Evolutionary conservation across 1,284 basidiomycete species (phyloP).

Genomic region (Stygiomarasmius scandens): DNA sequence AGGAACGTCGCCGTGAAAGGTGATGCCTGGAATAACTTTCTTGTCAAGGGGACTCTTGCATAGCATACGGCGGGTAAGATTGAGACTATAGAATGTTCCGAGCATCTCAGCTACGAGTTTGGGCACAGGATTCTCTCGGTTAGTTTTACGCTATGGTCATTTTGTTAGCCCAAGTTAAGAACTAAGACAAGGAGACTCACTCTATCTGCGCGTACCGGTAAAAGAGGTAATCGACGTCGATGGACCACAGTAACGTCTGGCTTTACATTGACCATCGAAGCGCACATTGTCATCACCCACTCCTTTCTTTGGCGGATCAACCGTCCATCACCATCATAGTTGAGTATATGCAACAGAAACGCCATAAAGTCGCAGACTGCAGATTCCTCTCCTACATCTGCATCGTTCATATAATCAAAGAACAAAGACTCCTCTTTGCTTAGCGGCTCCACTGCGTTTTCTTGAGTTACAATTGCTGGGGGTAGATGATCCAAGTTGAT

Average conservation of each 20-base stretch:
- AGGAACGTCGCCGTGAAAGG: slow-evolving; percentile 30
- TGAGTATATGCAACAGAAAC: slow-evolving; percentile 28
- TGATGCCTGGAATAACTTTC: slow-evolving; percentile 34
- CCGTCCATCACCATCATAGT: slow-evolving; percentile 28
- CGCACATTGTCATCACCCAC: slow-evolving; percentile 28
- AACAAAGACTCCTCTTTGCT: no score
- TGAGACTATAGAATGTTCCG: slow-evolving; percentile 36
- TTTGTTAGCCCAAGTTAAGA: no score
- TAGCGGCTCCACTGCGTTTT: slow-evolving; percentile 4
- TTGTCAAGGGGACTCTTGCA: slow-evolving; percentile 16
- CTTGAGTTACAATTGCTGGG: slow-evolving; percentile 23
- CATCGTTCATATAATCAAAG: no score
- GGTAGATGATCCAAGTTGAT: slow-evolving; percentile 19
- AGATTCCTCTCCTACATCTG: slow-evolving; percentile 3
- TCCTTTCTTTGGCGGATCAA: slow-evolving; percentile 26
- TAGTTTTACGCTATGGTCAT: no score
- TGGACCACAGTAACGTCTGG: slow-evolving; percentile 37
- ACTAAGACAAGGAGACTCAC: background rate
- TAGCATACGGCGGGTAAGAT: slow-evolving; percentile 17
- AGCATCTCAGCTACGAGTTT: slow-evolving; percentile 39
- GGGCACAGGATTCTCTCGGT: slow-evolving; percentile 19
- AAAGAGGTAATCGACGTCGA: slow-evolving; percentile 25
- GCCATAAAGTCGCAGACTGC: slow-evolving; percentile 36
- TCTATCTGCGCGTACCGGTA: slow-evolving; percentile 39
- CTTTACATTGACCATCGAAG: slow-evolving; percentile 25